Conservation (phyloP, 2,329 filamentous ascomycete genomes). For the Beauveria scarabaeidicola region DNA sequence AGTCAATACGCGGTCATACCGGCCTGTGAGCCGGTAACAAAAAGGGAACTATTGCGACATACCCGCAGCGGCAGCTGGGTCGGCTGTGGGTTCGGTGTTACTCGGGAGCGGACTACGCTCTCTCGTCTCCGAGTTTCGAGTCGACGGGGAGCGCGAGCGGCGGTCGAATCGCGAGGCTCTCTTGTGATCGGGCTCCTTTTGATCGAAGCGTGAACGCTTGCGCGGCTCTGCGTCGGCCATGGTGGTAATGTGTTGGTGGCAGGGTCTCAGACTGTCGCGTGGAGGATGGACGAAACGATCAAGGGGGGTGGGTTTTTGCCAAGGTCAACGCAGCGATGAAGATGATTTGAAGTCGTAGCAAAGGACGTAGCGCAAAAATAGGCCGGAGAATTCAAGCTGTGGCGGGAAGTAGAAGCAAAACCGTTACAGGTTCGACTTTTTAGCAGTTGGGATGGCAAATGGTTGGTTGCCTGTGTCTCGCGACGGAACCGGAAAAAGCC, state of each 20-base stretch:
- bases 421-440: not conserved
- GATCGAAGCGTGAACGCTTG: slow-evolving; percentile 91
- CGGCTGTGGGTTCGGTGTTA: slow-evolving; percentile 43
- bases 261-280: not conserved
- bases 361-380: not conserved
- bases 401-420: not conserved
- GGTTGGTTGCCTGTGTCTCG: not conserved
- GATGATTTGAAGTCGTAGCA: not conserved
- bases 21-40: not conserved
- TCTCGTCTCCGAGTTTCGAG: slow-evolving; percentile 60
- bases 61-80: slow-evolving; percentile 75
- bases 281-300: not conserved
- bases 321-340: no score
- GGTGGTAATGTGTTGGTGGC: not conserved
- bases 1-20: not conserved
- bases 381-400: not conserved
- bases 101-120: slow-evolving; percentile 67
- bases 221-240: slow-evolving; percentile 65
- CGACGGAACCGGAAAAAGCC: slow-evolving; percentile 4
- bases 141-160: slow-evolving; percentile 75
- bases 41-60: slow-evolving; percentile 20
- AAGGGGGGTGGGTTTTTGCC: not conserved
- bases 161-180: slow-evolving; percentile 78
- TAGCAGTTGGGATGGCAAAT: not conserved
- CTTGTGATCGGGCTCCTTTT: slow-evolving; percentile 74